Evolutionary conservation across 495 filamentous ascomycete genomes (phyloP).

Genomic region (Penicillium maclennaniae): DNA sequence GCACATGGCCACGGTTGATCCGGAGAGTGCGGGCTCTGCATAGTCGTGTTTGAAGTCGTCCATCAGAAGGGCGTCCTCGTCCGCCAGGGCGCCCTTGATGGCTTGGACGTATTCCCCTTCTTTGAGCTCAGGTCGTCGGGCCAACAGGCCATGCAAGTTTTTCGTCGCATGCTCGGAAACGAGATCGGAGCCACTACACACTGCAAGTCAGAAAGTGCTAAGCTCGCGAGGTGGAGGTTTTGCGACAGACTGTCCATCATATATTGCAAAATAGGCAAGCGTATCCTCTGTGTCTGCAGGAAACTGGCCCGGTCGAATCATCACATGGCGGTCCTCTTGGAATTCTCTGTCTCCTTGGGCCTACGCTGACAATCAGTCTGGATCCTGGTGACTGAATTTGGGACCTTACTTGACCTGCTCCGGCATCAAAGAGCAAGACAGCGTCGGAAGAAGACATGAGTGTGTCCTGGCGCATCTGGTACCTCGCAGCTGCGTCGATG

Average conservation of each 20-base stretch:
- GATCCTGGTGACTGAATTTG: neutral
- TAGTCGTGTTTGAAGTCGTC: constrained; percentile 26
- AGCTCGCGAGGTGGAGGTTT: neutral
- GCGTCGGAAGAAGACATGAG: constrained; percentile 26
- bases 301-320: constrained; percentile 33
- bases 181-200: constrained; percentile 29
- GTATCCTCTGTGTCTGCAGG: constrained; percentile 26
- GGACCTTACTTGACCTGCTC: constrained; percentile 28
- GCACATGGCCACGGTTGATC: constrained; percentile 37
- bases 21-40: constrained; percentile 25
- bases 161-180: constrained; percentile 35
- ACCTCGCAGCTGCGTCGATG: constrained; percentile 13
- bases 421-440: constrained; percentile 32
- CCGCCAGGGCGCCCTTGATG: constrained; percentile 32
- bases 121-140: constrained; percentile 30
- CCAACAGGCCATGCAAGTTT: constrained; percentile 26
- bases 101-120: constrained; percentile 32
- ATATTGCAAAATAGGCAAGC: constrained; percentile 38
- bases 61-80: constrained; percentile 35
- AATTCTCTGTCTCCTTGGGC: constrained; percentile 28
- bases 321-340: constrained; percentile 34
- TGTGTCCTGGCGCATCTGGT: constrained; percentile 22
- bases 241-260: constrained; percentile 40
- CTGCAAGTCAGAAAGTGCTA: neutral
- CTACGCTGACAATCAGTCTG: constrained; percentile 17